Conservation (phyloP, 2,329 filamentous ascomycete species). For the Hirsutella minnesotensis region DNA sequence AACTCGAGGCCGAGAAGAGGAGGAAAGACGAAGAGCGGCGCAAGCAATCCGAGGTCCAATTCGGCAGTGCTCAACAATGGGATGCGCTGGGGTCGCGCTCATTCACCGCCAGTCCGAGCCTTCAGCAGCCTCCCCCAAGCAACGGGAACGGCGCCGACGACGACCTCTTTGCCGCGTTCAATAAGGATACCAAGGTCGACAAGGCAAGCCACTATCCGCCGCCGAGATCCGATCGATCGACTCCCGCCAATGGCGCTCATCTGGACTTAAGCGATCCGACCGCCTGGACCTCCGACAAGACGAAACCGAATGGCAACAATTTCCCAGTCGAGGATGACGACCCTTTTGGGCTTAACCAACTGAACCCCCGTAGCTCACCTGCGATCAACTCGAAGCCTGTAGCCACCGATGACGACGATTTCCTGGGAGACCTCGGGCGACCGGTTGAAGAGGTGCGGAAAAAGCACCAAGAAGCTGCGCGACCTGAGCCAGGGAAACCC, state of each 20-base stretch:
- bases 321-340: conserved; percentile 66
- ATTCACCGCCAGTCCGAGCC: conserved; percentile 24
- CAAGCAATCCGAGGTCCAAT: conserved; percentile 63
- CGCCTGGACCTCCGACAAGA: conserved; percentile 32
- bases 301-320: conserved; percentile 15
- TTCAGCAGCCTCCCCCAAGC: conserved; percentile 9
- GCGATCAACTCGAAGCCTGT: conserved; percentile 10
- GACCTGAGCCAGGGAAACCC: conserved; percentile 40
- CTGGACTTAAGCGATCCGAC: conserved; percentile 41
- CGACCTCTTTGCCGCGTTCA: conserved; percentile 57
- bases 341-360: conserved; percentile 67
- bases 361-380: conserved; percentile 31
- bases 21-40: conserved; percentile 64
- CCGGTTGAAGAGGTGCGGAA: conserved; percentile 52
- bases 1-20: conserved; percentile 51
- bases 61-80: conserved; percentile 67
- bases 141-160: conserved; percentile 28
- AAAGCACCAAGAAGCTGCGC: conserved; percentile 27
- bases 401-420: conserved; percentile 47
- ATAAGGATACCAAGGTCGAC: conserved; percentile 53
- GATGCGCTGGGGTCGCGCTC: conserved; percentile 53
- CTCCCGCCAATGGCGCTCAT: conserved; percentile 29
- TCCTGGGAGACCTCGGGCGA: conserved; percentile 51
- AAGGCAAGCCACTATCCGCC: conserved; percentile 55
- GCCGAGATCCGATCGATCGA: conserved; percentile 28